phyloP scores from a whole-genome alignment of 371 early-diverging fungal species.

The Lichtheimia corymbifera region DNA sequence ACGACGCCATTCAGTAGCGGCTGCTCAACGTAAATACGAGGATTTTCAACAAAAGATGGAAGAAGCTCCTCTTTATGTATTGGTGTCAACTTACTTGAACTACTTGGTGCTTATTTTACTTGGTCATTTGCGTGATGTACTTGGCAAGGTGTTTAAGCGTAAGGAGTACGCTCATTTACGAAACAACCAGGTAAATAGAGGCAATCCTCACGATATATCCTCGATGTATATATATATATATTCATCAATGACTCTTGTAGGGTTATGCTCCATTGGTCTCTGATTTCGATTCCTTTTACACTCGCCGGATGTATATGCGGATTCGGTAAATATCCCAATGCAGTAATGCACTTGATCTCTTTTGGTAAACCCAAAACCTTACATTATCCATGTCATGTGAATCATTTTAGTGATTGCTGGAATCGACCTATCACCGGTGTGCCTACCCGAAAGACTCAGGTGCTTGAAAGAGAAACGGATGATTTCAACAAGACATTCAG shows the following conservation, averaged over 20 bases:
- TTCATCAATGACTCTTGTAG: slow-evolving; percentile 21
- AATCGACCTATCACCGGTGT: slow-evolving; percentile 97
- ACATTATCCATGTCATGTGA: too few species aligned
- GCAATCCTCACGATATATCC: not conserved
- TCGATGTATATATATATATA: too few species aligned
- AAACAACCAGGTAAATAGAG: slow-evolving; percentile 61
- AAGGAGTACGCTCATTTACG: slow-evolving; percentile 73
- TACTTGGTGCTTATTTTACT: slow-evolving; percentile 93
- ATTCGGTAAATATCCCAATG: slow-evolving; percentile 59
- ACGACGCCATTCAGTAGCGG: slow-evolving; percentile 50
- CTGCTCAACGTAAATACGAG: slow-evolving; percentile 33
- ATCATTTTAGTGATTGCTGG: slow-evolving; percentile 82
- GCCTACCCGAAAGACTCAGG: slow-evolving; percentile 88
- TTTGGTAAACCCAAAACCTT: not conserved
- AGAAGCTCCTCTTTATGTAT: slow-evolving; percentile 62
- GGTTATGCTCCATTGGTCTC: slow-evolving; percentile 91
- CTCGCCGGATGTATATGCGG: slow-evolving; percentile 90
- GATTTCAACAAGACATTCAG: slow-evolving; percentile 89
- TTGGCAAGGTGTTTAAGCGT: slow-evolving; percentile 79
- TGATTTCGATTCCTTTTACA: slow-evolving; percentile 98
- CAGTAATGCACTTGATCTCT: not conserved
- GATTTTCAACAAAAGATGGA: slow-evolving; percentile 28
- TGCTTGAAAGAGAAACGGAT: slow-evolving; percentile 82
- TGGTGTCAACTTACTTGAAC: slow-evolving; percentile 95
- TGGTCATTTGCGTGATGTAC: slow-evolving; percentile 91